Base-by-base conservation (phyloP, 1,284 basidiomycete genomes). In the Somion occarium region DNA sequence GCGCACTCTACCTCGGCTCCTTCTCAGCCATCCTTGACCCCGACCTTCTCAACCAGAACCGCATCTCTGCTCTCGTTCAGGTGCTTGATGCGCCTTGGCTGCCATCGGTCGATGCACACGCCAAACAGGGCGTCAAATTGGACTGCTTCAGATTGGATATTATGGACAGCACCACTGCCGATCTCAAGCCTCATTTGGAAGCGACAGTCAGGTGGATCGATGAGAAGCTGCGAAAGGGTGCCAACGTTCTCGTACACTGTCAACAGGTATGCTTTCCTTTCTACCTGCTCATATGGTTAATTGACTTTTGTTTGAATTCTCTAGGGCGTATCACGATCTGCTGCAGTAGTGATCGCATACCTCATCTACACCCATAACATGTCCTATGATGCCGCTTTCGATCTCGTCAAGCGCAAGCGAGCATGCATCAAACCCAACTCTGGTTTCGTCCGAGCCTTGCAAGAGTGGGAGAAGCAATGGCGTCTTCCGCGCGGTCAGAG, bases 71-170 rank as follows among this genome's bases (percentile, higher is more conserved):
- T 56, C 68, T 88, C 56, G 81, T 88, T 38, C 83, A 87, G 61
- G 83, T 86, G 42, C 73, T 87, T 54, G 85, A 88, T 59, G 79
- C 74, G 0, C 78, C 82, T 0, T 88, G 86, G 85, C 66, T 82
- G 15, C 84, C 83, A 7, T 64, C 74, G 54, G 72, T 74, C 26
- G 78, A 81, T 47, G 60, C 63, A 2, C 56, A 62, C 51, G 60
- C 60, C 19, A 51, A 54, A 13, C 74, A 76, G 54, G 80, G 81
- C 45, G 80, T 76, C 20, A 76, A 80, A 54, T 59, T 64, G 61
- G 73, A 73, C 49, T 81, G 75, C 61, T 76, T 85, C 67, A 78
- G 78, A 55, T 82, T 88, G 58, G 77, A 80, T 48, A 80, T 88
- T 57, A 72, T 79, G 53, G 85, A 88, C 63, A 67, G 70, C 48